phyloP scores from a whole-genome alignment of 225 moss, liverwort and hornwort genomes.

The Pleurozium schreberi region DNA sequence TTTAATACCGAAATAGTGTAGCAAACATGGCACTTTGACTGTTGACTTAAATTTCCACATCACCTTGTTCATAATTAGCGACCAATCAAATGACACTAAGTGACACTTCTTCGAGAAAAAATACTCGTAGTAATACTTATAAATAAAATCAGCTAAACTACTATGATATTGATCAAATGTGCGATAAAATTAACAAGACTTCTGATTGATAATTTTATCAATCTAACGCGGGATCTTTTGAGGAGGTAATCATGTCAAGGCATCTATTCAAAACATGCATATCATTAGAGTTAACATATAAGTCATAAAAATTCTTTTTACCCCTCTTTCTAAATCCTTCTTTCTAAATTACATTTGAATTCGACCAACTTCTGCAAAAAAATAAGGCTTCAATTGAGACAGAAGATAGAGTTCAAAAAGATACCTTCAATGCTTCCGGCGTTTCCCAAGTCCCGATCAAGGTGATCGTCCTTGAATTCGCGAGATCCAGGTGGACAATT shows the following conservation, averaged over 20 bases:
- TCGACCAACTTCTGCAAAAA: not conserved
- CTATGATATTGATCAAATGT: not conserved
- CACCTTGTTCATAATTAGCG: not conserved
- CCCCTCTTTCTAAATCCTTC: not conserved
- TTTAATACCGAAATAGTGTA: not conserved
- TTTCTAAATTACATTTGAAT: not conserved
- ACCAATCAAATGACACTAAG: not conserved
- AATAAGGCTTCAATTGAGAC: not conserved
- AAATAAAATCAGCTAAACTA: no score
- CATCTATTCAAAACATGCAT: not conserved
- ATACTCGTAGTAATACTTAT: not conserved
- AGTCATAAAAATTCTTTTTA: not conserved
- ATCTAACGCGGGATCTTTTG: not conserved
- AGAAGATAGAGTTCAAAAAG: not conserved
- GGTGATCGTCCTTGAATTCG: not conserved
- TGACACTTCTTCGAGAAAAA: no score
- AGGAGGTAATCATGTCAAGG: not conserved
- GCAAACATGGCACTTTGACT: not conserved
- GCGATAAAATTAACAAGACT: not conserved
- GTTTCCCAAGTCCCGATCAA: not conserved
- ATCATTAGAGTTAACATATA: not conserved
- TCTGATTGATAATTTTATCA: not conserved
- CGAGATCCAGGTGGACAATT: not conserved
- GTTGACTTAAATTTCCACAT: not conserved
- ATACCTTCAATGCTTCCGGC: conserved; percentile 6